Conservation (phyloP, 495 filamentous ascomycete genomes). For the Monascus purpureus region DNA sequence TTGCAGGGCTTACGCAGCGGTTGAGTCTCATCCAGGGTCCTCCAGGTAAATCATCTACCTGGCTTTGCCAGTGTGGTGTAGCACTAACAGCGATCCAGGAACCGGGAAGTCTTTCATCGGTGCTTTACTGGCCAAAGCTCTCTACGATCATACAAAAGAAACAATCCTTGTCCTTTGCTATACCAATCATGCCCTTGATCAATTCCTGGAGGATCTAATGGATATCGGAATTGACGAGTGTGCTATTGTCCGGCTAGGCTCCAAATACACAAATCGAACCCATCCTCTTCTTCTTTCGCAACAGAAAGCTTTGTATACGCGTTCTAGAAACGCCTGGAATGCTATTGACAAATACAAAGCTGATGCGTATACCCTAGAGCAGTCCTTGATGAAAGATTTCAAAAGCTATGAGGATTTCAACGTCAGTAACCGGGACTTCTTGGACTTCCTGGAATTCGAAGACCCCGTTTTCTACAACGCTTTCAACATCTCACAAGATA, state of each 20-base stretch:
- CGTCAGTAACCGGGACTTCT: constrained; percentile 16
- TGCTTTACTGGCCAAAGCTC: constrained; percentile 44
- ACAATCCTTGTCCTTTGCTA: constrained; percentile 50
- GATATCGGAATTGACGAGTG: constrained; percentile 41
- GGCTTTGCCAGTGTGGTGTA: not conserved
- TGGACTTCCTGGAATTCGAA: constrained; percentile 55
- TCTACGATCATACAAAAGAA: constrained; percentile 37
- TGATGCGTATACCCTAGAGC: constrained; percentile 8
- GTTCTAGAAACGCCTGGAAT: constrained; percentile 16
- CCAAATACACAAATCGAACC: constrained; percentile 42
- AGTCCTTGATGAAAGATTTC: constrained; percentile 10
- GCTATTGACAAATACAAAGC: constrained; percentile 24
- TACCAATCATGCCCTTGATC: constrained; percentile 65
- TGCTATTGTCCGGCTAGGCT: constrained; percentile 54
- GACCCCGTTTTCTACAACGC: constrained; percentile 43
- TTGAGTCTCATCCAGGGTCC: constrained; percentile 64
- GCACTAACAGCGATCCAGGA: constrained; percentile 25
- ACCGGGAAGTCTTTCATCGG: constrained; percentile 76
- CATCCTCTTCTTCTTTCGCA: constrained; percentile 29
- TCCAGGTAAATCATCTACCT: constrained; percentile 39
- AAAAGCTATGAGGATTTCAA: constrained; percentile 8
- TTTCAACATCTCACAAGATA: constrained; percentile 30
- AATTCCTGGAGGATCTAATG: constrained; percentile 57
- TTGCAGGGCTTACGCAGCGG: constrained; percentile 35
- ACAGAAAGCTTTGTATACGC: constrained; percentile 21